Evolutionary conservation across 2,329 filamentous ascomycete species (phyloP).

Genomic region (Ophiostoma angusticollis): DNA sequence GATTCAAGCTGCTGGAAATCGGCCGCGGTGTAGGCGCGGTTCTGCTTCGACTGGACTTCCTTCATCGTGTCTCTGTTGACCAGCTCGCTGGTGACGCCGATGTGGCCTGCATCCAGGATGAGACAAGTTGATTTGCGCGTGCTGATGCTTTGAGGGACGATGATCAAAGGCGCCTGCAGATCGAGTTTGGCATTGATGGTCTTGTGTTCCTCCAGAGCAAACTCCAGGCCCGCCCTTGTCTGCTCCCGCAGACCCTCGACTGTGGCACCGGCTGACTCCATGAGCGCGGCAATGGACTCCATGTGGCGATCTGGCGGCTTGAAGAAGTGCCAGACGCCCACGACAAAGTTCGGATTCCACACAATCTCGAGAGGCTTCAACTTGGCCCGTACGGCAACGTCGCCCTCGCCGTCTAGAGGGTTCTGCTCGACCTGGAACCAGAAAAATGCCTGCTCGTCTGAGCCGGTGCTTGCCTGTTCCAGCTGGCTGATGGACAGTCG

Average conservation of each 20-base stretch:
- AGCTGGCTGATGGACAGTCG: conserved; percentile 42
- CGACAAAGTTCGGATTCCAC: conserved; percentile 88
- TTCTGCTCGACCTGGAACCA: conserved; percentile 88
- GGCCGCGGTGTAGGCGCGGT: conserved; percentile 72
- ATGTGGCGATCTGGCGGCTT: conserved; percentile 92
- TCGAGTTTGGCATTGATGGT: conserved; percentile 94
- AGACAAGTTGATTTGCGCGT: conserved; percentile 70
- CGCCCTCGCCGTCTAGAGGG: conserved; percentile 81
- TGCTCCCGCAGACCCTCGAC: conserved; percentile 92
- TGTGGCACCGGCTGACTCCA: conserved; percentile 91
- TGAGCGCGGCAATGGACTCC: conserved; percentile 91
- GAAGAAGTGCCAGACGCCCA: conserved; percentile 90
- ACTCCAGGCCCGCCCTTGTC: conserved; percentile 88
- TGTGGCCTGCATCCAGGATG: conserved; percentile 92
- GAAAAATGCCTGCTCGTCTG: conserved; percentile 76
- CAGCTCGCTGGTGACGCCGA: conserved; percentile 84
- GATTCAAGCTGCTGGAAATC: conserved; percentile 81
- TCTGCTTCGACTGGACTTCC: conserved; percentile 84
- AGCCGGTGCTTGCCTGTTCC: conserved; percentile 26
- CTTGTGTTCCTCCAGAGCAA: conserved; percentile 94
- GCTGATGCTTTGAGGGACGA: conserved; percentile 87
- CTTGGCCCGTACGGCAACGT: conserved; percentile 80
- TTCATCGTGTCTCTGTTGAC: conserved; percentile 84
- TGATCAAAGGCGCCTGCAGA: conserved; percentile 88
- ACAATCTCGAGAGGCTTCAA: conserved; percentile 93